Conservation (phyloP, 1,284 basidiomycete genomes). For the Ceratobasidium sp. region DNA sequence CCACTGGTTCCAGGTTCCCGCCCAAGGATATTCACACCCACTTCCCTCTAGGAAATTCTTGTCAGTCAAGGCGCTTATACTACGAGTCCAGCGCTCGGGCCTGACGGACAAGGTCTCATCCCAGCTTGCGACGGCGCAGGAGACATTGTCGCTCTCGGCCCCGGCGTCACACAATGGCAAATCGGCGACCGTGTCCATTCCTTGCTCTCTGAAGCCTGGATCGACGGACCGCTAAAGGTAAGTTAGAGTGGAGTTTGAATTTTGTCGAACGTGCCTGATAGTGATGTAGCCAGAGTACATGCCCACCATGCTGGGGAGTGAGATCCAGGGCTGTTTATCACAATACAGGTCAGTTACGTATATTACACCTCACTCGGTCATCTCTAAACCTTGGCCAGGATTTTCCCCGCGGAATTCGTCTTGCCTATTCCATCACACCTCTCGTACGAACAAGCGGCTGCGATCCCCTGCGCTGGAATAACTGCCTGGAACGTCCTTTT, state of each 20-base stretch:
- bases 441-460: constrained; percentile 44
- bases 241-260: not conserved
- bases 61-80: not conserved
- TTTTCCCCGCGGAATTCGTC: constrained; percentile 4
- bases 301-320: not conserved
- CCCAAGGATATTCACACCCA: not conserved
- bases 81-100: not conserved
- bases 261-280: not conserved
- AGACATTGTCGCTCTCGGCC: constrained; percentile 63
- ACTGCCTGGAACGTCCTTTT: constrained; percentile 60
- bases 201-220: constrained; percentile 54
- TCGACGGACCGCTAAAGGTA: constrained; percentile 53
- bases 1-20: not conserved
- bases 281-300: not conserved
- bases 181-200: constrained; percentile 64
- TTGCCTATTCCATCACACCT: not conserved
- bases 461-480: constrained; percentile 55
- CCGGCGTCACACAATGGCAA: constrained; percentile 58
- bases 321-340: not conserved
- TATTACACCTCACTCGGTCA: not conserved
- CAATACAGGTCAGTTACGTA: constrained; percentile 54
- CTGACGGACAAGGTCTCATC: constrained; percentile 45
- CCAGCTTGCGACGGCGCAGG: constrained; percentile 70
- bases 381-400: constrained; percentile 46
- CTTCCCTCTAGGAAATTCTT: constrained; percentile 5